Base-by-base conservation (phyloP, 2,329 filamentous ascomycete genomes). In the Arachnomyces sp. region DNA sequence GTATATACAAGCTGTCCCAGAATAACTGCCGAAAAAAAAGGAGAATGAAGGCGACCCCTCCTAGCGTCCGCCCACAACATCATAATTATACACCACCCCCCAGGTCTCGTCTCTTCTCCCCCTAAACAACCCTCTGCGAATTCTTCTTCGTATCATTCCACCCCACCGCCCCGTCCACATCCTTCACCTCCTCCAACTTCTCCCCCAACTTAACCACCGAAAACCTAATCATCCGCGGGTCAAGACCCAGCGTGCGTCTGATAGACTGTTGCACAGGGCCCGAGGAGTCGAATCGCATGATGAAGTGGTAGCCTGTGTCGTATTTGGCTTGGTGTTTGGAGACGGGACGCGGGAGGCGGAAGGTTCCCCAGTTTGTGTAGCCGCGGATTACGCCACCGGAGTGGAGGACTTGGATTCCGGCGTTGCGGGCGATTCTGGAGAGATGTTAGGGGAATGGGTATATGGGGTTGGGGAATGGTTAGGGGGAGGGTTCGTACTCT, bases 321-420 rank as follows among this genome's bases (percentile, higher is more conserved):
- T 96, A 83, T 50, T 79, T 80, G 53, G 83, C 79, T 67, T 95
- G 88, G 65, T 93, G 82, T 59, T 82, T 82, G 46, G 80, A 81
- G 43, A 81, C 74, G 46, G 86, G 79, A 51, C 81, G 83, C 35
- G 92, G 90, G 13, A 98, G 82, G 35, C 82, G 74, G 68, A 92
- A 95, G 52, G 84, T 76, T 59, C 92, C 92, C 92, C 92, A 98
- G 74, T 98, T 98, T 52, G 82, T 82, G 59, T 94, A 75, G 60
- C 88, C 88, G 54, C 92, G 88, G 58, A 98, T 79, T 42, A 95
- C 89, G 64, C 92, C 92, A 61, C 84, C 83, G 50, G 81, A 77
- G 53, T 77, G 75, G 55, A 98, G 83, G 60, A 98, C 76, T 49
- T 90, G 76, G 52, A 81, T 79, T 54, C 90, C 90, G 49, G 87